A percentile compares a stretch with the other conserved stretches of the same genome.
Conservation (phyloP, 148 eudicot species). For the Arctostaphylos glauca region DNA sequence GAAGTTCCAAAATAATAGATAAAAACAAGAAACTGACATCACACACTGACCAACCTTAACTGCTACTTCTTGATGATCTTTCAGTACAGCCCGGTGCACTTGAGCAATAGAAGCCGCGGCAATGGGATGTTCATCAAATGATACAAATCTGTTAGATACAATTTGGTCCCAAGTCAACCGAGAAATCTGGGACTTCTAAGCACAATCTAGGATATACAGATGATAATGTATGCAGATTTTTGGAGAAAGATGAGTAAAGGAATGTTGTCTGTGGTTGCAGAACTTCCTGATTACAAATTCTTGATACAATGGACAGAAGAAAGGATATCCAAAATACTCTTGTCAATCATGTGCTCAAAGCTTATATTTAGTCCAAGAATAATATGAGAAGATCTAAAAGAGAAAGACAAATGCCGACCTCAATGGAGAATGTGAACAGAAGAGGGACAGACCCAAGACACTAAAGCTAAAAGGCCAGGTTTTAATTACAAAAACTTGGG, state of each 20-base stretch:
- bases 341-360: neutral
- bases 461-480: neutral
- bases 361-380: neutral
- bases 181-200: neutral
- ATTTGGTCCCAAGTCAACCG: constrained; percentile 17
- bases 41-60: constrained; percentile 58
- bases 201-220: neutral
- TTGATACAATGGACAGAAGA: neutral
- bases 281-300: neutral
- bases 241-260: neutral
- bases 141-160: constrained; percentile 56
- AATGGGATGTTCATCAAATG: constrained; percentile 77
- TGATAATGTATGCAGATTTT: constrained; percentile 1
- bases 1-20: neutral
- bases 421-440: neutral
- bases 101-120: constrained; percentile 99
- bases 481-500: neutral
- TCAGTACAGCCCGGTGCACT: constrained; percentile 82
- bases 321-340: neutral
- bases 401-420: neutral
- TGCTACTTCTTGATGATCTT: constrained; percentile 72
- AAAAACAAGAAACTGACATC: neutral
- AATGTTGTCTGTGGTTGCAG: neutral
- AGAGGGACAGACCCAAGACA: neutral
- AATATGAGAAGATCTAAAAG: neutral